Evolutionary conservation across 78 protist species (phyloP).

Genomic region (Guillardia theta): DNA sequence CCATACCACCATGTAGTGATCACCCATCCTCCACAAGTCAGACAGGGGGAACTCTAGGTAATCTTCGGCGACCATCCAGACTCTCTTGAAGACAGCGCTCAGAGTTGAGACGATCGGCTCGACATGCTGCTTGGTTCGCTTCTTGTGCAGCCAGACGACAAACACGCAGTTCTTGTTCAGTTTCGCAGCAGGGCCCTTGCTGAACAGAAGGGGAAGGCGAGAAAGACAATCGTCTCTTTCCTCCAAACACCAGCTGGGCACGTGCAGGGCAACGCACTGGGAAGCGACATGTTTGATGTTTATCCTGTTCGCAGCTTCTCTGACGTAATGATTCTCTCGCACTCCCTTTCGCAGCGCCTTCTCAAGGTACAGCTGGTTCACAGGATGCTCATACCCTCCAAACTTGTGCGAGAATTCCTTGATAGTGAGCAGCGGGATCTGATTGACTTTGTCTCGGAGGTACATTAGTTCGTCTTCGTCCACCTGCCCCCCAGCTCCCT

Average conservation of each 20-base stretch:
- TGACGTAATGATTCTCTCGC: background rate
- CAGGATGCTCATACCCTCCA: background rate
- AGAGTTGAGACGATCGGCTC: background rate
- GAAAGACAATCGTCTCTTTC: background rate
- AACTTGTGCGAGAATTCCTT: background rate
- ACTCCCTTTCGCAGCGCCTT: background rate
- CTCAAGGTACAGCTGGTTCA: background rate
- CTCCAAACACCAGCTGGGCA: background rate
- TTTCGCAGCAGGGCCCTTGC: too few species aligned
- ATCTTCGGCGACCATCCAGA: background rate
- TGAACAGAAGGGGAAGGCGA: background rate
- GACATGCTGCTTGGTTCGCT: background rate
- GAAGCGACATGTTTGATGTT: background rate
- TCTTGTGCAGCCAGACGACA: background rate
- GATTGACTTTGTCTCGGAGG: too few species aligned
- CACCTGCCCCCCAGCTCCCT: too few species aligned
- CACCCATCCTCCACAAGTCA: background rate
- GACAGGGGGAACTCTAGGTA: background rate
- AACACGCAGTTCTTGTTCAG: too few species aligned
- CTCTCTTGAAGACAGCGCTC: background rate
- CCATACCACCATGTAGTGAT: background rate
- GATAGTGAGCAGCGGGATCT: too few species aligned
- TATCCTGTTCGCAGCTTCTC: background rate
- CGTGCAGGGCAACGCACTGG: background rate
- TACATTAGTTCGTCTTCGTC: too few species aligned